A percentile compares a stretch with the other conserved stretches of the same genome.
phyloP scores from a whole-genome alignment of 2,329 filamentous ascomycete species.

The Phoma sp. region DNA sequence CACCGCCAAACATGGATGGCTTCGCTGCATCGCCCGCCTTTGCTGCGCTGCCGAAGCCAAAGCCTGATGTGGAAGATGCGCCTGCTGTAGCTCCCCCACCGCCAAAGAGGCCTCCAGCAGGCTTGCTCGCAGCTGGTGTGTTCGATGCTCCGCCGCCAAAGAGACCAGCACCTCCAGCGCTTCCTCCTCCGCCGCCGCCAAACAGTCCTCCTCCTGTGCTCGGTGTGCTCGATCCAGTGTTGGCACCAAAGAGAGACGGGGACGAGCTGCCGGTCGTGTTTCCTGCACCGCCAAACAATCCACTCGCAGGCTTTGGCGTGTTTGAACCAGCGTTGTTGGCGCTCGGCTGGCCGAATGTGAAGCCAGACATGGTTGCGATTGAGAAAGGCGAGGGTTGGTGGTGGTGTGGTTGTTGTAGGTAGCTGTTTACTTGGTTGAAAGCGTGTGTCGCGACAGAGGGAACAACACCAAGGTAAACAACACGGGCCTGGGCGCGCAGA shows the following conservation, averaged over 20 bases:
- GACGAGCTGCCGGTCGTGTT: slow-evolving; percentile 32
- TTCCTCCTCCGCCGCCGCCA: slow-evolving; percentile 17
- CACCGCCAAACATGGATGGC: slow-evolving; percentile 34
- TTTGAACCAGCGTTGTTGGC: slow-evolving; percentile 23
- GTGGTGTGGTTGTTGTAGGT: slow-evolving; percentile 12
- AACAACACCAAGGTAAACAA: not conserved
- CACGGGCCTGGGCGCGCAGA: slow-evolving; percentile 7
- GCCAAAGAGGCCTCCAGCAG: slow-evolving; percentile 37
- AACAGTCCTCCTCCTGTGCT: slow-evolving; percentile 24
- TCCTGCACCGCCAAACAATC: slow-evolving; percentile 36
- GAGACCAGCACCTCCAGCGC: slow-evolving; percentile 23
- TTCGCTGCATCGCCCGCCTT: slow-evolving; percentile 33
- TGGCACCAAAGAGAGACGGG: slow-evolving; percentile 36
- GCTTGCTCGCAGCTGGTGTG: slow-evolving; percentile 38
- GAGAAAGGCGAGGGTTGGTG: slow-evolving; percentile 2
- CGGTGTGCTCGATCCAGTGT: slow-evolving; percentile 26
- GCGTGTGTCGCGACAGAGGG: not conserved
- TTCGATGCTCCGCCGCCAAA: slow-evolving; percentile 37
- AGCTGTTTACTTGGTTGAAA: slow-evolving; percentile 26
- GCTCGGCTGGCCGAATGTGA: slow-evolving; percentile 43
- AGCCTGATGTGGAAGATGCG: slow-evolving; percentile 24
- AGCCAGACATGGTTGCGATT: slow-evolving; percentile 34
- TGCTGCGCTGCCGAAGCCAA: slow-evolving; percentile 25
- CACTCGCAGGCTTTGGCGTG: slow-evolving; percentile 35
- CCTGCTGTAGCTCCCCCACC: slow-evolving; percentile 32